These are phyloP conservation scores for Gomphus bonarii DNA, from an alignment of 1,284 basidiomycete genomes.

Conservation along the genomic window DNA sequence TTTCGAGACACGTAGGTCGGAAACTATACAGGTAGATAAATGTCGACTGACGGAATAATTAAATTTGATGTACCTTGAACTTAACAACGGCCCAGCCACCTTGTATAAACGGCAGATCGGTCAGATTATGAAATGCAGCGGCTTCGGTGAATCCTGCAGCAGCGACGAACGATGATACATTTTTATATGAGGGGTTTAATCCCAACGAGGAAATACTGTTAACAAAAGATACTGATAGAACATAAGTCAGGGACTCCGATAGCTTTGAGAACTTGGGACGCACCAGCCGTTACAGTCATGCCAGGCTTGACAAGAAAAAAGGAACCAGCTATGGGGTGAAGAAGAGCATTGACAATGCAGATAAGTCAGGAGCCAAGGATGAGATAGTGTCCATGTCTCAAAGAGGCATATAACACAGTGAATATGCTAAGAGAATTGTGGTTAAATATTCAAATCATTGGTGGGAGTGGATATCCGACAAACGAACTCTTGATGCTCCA, in stretches of 20 bases:
- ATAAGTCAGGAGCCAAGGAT: conserved; percentile 38
- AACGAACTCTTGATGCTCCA: conserved; percentile 5
- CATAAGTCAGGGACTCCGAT: neutral
- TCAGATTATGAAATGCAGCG: conserved; percentile 32
- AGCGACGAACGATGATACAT: conserved; percentile 43
- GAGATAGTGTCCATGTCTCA: conserved; percentile 28
- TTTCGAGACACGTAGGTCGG: conserved; percentile 32
- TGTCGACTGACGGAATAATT: neutral
- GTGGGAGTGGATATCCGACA: neutral
- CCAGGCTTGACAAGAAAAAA: conserved; percentile 39
- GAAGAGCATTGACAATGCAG: conserved; percentile 29
- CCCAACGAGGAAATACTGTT: conserved; percentile 31
- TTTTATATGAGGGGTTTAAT: conserved; percentile 30
- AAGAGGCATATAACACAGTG: neutral
- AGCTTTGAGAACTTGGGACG: neutral
- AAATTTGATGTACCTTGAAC: conserved; percentile 30
- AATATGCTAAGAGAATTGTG: neutral
- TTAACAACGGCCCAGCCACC: conserved; percentile 38
- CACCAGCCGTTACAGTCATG: conserved; percentile 27
- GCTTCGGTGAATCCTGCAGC: conserved; percentile 40
- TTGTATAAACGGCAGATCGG: conserved; percentile 43
- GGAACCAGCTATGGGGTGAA: conserved; percentile 49
- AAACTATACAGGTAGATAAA: conserved; percentile 22
- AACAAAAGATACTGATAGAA: conserved; percentile 25
- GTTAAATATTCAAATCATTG: neutral